phyloP scores from a whole-genome alignment of 1,284 basidiomycete species.

The Cryptococcus deneoformans region DNA sequence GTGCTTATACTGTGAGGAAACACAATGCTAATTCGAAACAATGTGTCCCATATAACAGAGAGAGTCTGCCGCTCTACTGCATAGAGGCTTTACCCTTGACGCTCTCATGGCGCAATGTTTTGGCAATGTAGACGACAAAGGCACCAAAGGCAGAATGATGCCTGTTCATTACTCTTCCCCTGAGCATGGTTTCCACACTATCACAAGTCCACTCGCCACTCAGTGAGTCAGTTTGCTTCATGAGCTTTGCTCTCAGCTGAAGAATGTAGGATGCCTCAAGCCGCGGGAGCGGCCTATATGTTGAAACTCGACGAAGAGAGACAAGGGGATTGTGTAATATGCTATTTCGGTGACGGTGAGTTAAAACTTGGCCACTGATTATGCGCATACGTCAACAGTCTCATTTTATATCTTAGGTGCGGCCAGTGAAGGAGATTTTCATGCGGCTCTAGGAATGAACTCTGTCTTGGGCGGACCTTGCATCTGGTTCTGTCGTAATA shows the following conservation, averaged over 20 bases:
- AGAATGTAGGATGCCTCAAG: slow-evolving; percentile 69
- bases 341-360: slow-evolving; percentile 76
- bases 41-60: slow-evolving; percentile 54
- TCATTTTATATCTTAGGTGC: slow-evolving; percentile 34
- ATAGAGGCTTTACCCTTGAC: slow-evolving; percentile 74
- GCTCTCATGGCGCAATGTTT: slow-evolving; percentile 84
- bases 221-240: slow-evolving; percentile 52
- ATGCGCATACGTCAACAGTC: not conserved
- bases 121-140: slow-evolving; percentile 74
- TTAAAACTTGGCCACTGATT: not conserved
- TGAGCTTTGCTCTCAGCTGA: not conserved
- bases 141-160: slow-evolving; percentile 84
- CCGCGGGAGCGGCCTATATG: slow-evolving; percentile 88
- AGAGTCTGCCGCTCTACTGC: slow-evolving; percentile 88
- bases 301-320: slow-evolving; percentile 74
- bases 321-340: slow-evolving; percentile 75
- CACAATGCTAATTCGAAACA: not conserved
- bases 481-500: slow-evolving; percentile 49
- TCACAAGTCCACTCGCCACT: slow-evolving; percentile 90
- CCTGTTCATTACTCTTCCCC: slow-evolving; percentile 86
- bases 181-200: slow-evolving; percentile 70
- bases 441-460: slow-evolving; percentile 55
- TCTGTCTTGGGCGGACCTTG: slow-evolving; percentile 51
- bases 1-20: not conserved
- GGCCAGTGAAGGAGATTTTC: slow-evolving; percentile 57